Evolutionary conservation across 2,329 filamentous ascomycete genomes (phyloP), one percentile per base, ranked within the genome.

Genomic region (Ceratocystis ficicola): DNA sequence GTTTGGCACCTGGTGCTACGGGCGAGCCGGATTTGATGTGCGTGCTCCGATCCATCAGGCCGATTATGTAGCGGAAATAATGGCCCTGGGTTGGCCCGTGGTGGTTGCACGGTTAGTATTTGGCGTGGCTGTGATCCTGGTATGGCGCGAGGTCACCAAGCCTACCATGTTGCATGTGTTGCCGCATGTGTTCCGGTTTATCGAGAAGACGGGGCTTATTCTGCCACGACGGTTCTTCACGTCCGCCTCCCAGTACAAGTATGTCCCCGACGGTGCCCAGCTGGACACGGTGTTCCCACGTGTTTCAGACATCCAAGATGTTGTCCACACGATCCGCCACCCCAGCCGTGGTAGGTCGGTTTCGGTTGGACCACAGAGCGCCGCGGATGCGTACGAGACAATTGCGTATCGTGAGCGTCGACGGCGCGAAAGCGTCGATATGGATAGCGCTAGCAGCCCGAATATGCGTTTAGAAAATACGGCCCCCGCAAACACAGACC

Each of bases 381-480:
- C 92, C 68, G 94, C 94, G 1, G 94, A 99, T 76, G 94, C 91
- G 28, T 96, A 96, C 76, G 94, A 99, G 77, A 90, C 91, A 22
- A 80, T 99, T 62, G 94, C 93, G 5, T 96, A 96, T 73, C 86
- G 93, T 22, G 90, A 96, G 72, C 76, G 81, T 25, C 76, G 78
- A 66, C 75, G 82, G 36, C 74, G 81, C 41, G 82, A 85, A 75
- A 81, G 82, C 73, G 74, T 83, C 52, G 73, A 77, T 66, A 81
- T 81, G 72, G 79, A 82, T 65, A 75, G 76, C n/a, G 78, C 77
- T 68, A 65, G 81, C 44, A 75, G 74, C 69, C 77, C 75, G 70
- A 80, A 76, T 70, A 70, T 72, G 3, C 67, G 65, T 36, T 15
- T 62, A 10, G 32, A 12, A 7, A 64, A 30, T 8, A 28, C 28